Evolutionary conservation across 495 filamentous ascomycete genomes (phyloP).

Genomic region (Talaromyces liani): DNA sequence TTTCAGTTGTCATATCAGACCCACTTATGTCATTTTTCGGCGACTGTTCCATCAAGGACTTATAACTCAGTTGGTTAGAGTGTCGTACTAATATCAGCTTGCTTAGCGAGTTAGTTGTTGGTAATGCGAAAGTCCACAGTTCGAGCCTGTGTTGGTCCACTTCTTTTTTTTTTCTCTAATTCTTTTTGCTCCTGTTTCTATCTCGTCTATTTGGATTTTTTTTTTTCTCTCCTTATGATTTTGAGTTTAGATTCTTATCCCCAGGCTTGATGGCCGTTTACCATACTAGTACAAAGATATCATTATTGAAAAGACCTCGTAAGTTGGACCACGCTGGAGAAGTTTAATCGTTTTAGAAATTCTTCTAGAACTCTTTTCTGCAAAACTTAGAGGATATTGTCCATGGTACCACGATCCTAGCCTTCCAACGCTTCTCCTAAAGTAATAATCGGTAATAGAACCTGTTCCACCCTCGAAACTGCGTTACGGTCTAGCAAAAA

Average conservation of each 20-base stretch:
- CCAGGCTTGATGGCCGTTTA: too few relatives aligned
- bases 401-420: too few relatives aligned
- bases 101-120: not conserved
- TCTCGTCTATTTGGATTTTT: not conserved
- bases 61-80: conserved; percentile 1
- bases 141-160: not conserved
- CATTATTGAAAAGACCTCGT: too few relatives aligned
- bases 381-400: too few relatives aligned
- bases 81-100: not conserved
- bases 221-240: not conserved
- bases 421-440: too few relatives aligned
- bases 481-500: too few relatives aligned
- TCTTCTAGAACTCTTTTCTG: too few relatives aligned
- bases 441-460: too few relatives aligned
- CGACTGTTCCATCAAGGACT: not conserved
- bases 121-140: not conserved
- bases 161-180: not conserved
- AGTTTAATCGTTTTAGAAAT: too few relatives aligned
- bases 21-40: not conserved
- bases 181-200: not conserved
- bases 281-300: too few relatives aligned
- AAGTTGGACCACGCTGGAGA: too few relatives aligned
- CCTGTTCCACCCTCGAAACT: too few relatives aligned
- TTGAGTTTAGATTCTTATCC: not conserved
- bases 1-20: not conserved